Evolutionary conservation across 73 alveolate species (phyloP).

Genomic region (Uronychia binucleata): DNA sequence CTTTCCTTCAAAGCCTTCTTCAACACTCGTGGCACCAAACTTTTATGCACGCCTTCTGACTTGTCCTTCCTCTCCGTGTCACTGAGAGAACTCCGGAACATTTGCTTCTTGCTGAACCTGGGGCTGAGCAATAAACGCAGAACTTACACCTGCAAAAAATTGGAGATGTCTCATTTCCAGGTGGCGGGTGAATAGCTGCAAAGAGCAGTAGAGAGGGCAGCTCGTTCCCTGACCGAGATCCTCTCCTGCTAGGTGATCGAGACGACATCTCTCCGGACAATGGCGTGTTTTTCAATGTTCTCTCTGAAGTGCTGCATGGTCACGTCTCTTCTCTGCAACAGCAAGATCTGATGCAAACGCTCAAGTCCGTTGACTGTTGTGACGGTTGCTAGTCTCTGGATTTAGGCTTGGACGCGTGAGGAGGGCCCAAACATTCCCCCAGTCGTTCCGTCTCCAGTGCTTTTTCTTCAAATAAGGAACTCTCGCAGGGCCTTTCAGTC

Average conservation of each 20-base stretch:
- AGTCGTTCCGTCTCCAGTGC: neutral
- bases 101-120: neutral
- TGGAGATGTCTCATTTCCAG: neutral
- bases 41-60: neutral
- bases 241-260: neutral
- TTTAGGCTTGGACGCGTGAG: neutral
- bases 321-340: neutral
- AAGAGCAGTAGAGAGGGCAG: neutral
- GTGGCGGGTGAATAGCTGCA: neutral
- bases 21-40: neutral
- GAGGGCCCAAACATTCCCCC: neutral
- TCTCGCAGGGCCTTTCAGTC: neutral
- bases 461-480: neutral
- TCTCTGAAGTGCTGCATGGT: neutral
- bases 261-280: neutral
- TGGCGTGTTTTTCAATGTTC: neutral
- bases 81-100: neutral
- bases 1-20: neutral
- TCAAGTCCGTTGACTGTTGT: neutral
- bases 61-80: too few relatives aligned
- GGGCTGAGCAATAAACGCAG: neutral
- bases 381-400: neutral
- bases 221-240: neutral
- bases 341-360: neutral
- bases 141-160: neutral